Evolutionary conservation across 495 filamentous ascomycete species (phyloP).

Genomic region (Tuber umbilicatum): DNA sequence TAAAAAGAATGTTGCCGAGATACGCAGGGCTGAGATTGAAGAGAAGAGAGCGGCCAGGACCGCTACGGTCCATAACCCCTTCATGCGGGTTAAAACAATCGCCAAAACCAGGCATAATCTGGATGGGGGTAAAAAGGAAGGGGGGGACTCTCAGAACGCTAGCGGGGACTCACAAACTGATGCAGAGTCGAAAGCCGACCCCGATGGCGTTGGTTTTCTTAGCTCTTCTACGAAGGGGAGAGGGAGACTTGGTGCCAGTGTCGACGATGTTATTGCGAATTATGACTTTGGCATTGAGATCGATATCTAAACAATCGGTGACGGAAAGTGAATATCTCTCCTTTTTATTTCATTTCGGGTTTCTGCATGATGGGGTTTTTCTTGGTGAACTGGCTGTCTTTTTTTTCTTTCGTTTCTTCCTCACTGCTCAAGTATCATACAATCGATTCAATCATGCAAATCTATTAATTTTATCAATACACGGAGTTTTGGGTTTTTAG

Average conservation of each 20-base stretch:
- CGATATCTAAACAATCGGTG: constrained; percentile 48
- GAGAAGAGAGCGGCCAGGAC: constrained; percentile 63
- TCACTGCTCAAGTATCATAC: background rate
- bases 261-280: constrained; percentile 76
- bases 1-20: constrained; percentile 66
- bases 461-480: constrained; percentile 3
- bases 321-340: constrained; percentile 7
- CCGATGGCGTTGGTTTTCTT: constrained; percentile 19
- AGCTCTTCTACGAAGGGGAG: constrained; percentile 21
- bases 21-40: constrained; percentile 75
- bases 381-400: constrained; percentile 1
- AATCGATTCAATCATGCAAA: constrained; percentile 2
- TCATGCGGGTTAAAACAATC: constrained; percentile 48
- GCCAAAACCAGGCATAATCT: constrained; percentile 30
- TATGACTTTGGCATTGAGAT: constrained; percentile 78
- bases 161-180: constrained; percentile 8
- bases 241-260: constrained; percentile 39
- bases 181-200: constrained; percentile 7
- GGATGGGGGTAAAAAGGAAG: constrained; percentile 20
- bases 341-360: background rate
- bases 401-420: background rate
- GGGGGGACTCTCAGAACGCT: constrained; percentile 14
- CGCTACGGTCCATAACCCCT: constrained; percentile 57
- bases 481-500: background rate
- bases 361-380: constrained; percentile 1